These are phyloP conservation scores for Capsella rubella DNA, from an alignment of 441 rosid genomes.

Conservation along the genomic window DNA sequence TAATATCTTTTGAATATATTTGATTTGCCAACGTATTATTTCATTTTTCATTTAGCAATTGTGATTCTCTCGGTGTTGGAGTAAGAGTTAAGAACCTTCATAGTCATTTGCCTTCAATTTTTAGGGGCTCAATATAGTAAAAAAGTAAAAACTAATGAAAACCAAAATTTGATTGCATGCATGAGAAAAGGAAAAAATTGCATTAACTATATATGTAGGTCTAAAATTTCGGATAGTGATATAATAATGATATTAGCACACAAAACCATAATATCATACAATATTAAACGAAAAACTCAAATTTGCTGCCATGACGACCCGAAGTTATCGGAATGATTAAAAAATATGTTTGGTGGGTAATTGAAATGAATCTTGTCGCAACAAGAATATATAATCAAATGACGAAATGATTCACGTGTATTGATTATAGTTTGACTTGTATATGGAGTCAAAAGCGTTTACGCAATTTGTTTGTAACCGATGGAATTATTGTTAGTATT, in stretches of 20 bases:
- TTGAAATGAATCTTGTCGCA: slow-evolving; percentile 26
- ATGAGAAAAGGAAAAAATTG: too few relatives aligned
- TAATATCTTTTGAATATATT: not conserved
- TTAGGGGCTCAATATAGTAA: not conserved
- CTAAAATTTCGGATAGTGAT: not conserved
- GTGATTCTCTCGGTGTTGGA: not conserved
- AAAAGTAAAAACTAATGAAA: not conserved
- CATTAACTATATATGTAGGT: not conserved
- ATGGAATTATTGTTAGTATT: not conserved
- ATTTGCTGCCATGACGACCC: not conserved
- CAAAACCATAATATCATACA: not conserved
- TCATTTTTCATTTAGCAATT: not conserved
- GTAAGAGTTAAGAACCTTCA: not conserved
- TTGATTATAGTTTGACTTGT: slow-evolving; percentile 21
- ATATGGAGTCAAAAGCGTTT: slow-evolving; percentile 9
- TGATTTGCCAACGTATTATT: not conserved
- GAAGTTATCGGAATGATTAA: slow-evolving; percentile 19
- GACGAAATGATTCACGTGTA: slow-evolving; percentile 31
- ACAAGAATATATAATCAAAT: slow-evolving; percentile 13
- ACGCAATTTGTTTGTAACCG: not conserved
- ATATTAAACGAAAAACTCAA: not conserved
- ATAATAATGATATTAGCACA: not conserved
- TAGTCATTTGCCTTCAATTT: not conserved
- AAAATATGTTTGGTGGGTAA: slow-evolving; percentile 29
- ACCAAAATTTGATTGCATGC: not conserved